Conservation (phyloP, 129 eudicot species). For the Centrapalus pauciflorus region DNA sequence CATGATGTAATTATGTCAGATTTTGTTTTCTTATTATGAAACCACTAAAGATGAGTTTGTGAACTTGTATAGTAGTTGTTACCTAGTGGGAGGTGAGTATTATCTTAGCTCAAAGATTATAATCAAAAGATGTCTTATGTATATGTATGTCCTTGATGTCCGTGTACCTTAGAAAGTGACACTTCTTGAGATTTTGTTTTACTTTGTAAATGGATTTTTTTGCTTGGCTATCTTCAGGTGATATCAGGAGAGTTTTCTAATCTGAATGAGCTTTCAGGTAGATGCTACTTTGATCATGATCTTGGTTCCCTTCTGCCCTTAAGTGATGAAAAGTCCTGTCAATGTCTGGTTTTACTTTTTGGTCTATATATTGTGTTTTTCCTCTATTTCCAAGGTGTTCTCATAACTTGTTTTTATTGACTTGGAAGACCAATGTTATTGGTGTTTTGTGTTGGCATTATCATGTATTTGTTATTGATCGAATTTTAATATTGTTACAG, state of each 20-base stretch:
- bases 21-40: background rate
- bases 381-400: background rate
- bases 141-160: background rate
- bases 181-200: background rate
- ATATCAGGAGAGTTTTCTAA: background rate
- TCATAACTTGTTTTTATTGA: background rate
- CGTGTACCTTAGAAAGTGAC: background rate
- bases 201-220: background rate
- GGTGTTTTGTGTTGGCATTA: background rate
- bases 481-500: conserved; percentile 53
- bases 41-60: background rate
- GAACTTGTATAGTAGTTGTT: background rate
- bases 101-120: background rate
- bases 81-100: background rate
- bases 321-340: background rate
- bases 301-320: background rate
- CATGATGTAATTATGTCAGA: background rate
- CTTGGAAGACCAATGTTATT: background rate
- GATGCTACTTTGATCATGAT: background rate
- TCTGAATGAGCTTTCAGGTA: background rate
- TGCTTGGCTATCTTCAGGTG: background rate
- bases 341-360: background rate
- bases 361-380: background rate
- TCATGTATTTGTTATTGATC: conserved; percentile 10
- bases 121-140: background rate